A percentile compares a stretch with the other conserved stretches of the same genome.
Conservation (phyloP, 169 alveolate genomes). For the Cryptosporidium meleagridis region DNA sequence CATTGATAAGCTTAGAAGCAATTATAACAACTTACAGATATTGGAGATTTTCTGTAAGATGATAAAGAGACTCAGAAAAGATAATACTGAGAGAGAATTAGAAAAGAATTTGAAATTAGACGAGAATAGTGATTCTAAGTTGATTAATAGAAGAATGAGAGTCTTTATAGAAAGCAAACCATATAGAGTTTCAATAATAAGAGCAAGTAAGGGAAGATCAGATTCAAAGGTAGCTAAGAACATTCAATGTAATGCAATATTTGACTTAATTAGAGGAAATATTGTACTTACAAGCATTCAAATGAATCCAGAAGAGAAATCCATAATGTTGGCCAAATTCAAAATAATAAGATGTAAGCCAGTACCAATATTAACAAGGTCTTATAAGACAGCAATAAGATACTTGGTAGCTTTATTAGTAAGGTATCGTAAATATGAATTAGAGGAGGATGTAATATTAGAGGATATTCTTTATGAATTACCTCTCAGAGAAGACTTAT, state of each 20-base stretch:
- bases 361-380: constrained; percentile 47
- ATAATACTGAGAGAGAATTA: neutral
- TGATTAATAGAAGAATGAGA: neutral
- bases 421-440: constrained; percentile 24
- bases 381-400: constrained; percentile 19
- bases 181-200: constrained; percentile 20
- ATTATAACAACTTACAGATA: constrained; percentile 27
- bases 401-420: constrained; percentile 48
- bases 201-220: neutral
- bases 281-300: neutral
- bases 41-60: neutral
- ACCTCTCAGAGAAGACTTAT: constrained; percentile 57
- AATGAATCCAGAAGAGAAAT: neutral
- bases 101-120: neutral
- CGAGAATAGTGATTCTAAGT: neutral
- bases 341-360: constrained; percentile 38
- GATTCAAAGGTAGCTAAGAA: neutral
- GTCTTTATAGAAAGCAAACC: neutral
- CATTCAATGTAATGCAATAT: constrained; percentile 4
- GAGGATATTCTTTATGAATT: constrained; percentile 43
- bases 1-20: constrained; percentile 40
- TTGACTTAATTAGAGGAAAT: neutral
- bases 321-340: neutral
- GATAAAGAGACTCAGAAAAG: neutral
- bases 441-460: neutral